A percentile compares a stretch with the other conserved stretches of the same genome.
phyloP scores from a whole-genome alignment of 2,329 filamentous ascomycete genomes.

The Nannizzia gypsea region DNA sequence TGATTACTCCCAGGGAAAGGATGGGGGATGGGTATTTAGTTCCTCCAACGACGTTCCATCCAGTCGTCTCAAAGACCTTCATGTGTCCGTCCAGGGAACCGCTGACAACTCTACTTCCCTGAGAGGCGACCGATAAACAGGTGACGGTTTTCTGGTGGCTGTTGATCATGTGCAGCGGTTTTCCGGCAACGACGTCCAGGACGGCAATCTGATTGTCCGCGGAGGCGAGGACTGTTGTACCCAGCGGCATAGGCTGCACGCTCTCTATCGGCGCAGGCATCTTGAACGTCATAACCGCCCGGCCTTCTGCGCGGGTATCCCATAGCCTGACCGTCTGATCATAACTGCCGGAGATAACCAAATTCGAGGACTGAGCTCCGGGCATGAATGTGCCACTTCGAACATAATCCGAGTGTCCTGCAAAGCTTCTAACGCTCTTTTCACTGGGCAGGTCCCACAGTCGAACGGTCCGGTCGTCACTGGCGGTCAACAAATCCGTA shows the following conservation, averaged over 20 bases:
- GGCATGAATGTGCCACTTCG: conserved; percentile 79
- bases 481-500: conserved; percentile 76
- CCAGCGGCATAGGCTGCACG: conserved; percentile 75
- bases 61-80: conserved; percentile 88
- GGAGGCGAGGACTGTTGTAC: conserved; percentile 74
- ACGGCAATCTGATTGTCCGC: conserved; percentile 81
- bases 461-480: conserved; percentile 84
- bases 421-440: conserved; percentile 62
- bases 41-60: conserved; percentile 93
- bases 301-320: conserved; percentile 65
- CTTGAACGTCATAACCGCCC: conserved; percentile 83
- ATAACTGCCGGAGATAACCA: conserved; percentile 84
- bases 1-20: conserved; percentile 67
- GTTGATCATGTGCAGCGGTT: conserved; percentile 71
- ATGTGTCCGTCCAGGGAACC: conserved; percentile 90
- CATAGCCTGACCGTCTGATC: conserved; percentile 87
- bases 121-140: conserved; percentile 66
- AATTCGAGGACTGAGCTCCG: conserved; percentile 47
- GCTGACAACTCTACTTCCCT: conserved; percentile 68
- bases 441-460: conserved; percentile 87
- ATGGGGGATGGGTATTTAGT: conserved; percentile 89
- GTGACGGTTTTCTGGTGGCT: conserved; percentile 99
- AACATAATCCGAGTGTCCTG: conserved; percentile 87
- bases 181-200: conserved; percentile 81
- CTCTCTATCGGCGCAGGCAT: conserved; percentile 80